phyloP scores from a whole-genome alignment of 2,329 filamentous ascomycete genomes.

The Epichloe coenophiala region DNA sequence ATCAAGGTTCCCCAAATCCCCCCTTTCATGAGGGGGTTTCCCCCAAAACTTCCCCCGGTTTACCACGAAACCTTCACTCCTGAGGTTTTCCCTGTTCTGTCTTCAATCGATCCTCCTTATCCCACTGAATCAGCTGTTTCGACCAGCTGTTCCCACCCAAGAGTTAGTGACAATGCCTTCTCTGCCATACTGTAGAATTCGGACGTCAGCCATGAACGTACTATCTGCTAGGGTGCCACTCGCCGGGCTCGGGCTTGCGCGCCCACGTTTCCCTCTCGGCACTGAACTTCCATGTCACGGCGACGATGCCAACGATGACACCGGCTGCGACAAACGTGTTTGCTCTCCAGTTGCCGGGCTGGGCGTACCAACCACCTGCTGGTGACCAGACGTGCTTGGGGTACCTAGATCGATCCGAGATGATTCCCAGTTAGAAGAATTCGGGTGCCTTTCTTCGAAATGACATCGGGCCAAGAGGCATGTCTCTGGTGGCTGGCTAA shows the following conservation, averaged over 20 bases:
- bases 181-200: neutral
- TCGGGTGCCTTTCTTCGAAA: conserved; percentile 4
- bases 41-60: neutral
- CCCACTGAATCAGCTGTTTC: conserved; percentile 31
- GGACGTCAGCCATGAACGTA: conserved; percentile 30
- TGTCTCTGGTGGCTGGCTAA: conserved; percentile 9
- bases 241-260: conserved; percentile 60
- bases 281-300: conserved; percentile 56
- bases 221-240: conserved; percentile 78
- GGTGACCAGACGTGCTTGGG: conserved; percentile 99
- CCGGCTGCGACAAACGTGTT: conserved; percentile 72
- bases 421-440: neutral
- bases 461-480: conserved; percentile 5
- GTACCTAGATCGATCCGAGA: conserved; percentile 44
- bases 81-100: conserved; percentile 17
- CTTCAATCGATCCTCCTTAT: conserved; percentile 27
- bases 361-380: conserved; percentile 91
- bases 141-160: conserved; percentile 26
- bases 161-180: neutral
- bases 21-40: neutral
- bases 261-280: conserved; percentile 60
- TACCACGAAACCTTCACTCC: conserved; percentile 9
- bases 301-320: conserved; percentile 54
- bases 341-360: conserved; percentile 85
- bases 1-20: neutral